A percentile compares a stretch with the other conserved stretches of the same genome.
phyloP scores from a whole-genome alignment of 2,329 filamentous ascomycete species.

The Apiospora marii region DNA sequence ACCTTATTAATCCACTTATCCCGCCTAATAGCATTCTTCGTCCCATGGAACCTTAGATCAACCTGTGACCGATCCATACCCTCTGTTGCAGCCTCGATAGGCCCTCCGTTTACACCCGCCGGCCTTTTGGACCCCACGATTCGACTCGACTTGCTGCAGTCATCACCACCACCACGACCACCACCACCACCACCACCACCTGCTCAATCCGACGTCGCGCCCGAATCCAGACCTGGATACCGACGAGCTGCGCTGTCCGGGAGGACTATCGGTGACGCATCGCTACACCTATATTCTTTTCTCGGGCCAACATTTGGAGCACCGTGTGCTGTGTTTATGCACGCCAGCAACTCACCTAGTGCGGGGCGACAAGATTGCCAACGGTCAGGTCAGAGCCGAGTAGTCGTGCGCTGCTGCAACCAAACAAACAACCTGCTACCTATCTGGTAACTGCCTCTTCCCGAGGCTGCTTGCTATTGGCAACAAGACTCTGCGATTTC shows the following conservation, averaged over 20 bases:
- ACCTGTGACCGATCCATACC: constrained; percentile 19
- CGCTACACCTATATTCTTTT: background rate
- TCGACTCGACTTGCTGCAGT: constrained; percentile 19
- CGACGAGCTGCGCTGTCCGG: constrained; percentile 1
- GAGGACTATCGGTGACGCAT: background rate
- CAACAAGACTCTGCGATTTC: background rate
- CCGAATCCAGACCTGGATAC: background rate
- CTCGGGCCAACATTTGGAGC: background rate
- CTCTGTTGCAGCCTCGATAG: constrained; percentile 11
- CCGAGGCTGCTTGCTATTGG: background rate
- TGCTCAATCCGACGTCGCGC: constrained; percentile 6
- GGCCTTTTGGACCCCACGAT: constrained; percentile 16
- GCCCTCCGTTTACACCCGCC: constrained; percentile 7
- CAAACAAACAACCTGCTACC: constrained; percentile 7
- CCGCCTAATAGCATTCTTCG: constrained; percentile 18
- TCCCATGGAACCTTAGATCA: constrained; percentile 11
- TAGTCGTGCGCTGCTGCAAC: constrained; percentile 1
- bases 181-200: background rate
- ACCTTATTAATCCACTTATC: constrained; percentile 21
- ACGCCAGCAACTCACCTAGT: background rate
- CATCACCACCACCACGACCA: background rate
- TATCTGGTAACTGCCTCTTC: background rate
- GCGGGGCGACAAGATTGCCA: constrained; percentile 17
- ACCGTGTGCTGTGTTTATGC: constrained; percentile 9
- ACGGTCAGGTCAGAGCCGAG: background rate